Conservation (phyloP, 139 green algal genomes). For the Chara braunii region DNA sequence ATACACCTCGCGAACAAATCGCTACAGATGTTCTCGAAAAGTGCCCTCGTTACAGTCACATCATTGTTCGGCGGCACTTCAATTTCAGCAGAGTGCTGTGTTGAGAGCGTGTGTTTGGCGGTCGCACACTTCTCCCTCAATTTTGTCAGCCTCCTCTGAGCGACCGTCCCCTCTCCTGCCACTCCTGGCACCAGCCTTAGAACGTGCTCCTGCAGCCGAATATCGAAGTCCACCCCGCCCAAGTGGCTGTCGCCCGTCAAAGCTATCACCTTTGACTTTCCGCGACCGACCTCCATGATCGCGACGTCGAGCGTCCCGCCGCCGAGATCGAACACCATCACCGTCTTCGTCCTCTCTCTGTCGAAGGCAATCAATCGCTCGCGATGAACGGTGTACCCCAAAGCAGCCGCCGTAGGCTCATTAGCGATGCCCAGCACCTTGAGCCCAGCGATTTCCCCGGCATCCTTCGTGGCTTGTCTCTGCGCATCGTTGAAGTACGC, state of each 20-base stretch:
- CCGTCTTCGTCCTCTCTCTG: slow-evolving; percentile 80
- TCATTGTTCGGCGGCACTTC: no score
- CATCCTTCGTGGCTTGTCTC: slow-evolving; percentile 45
- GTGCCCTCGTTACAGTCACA: no score
- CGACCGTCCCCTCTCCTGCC: no score
- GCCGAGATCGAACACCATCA: slow-evolving; percentile 59
- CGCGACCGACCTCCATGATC: slow-evolving; percentile 91
- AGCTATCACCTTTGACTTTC: slow-evolving; percentile 71
- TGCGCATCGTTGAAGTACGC: slow-evolving; percentile 68
- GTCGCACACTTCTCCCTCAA: no score
- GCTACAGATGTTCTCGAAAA: no score
- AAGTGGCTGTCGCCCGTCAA: slow-evolving; percentile 85
- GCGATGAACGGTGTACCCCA: slow-evolving; percentile 87
- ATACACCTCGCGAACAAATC: no score
- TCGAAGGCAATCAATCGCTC: no score
- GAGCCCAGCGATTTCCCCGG: slow-evolving; percentile 65
- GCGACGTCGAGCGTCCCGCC: slow-evolving; percentile 73
- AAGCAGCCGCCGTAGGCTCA: slow-evolving; percentile 88
- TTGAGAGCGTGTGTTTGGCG: no score
- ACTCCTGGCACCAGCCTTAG: no score
- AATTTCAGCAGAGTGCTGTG: no score
- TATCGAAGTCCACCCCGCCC: slow-evolving; percentile 85
- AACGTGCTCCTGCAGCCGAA: no score
- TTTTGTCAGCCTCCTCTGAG: no score
- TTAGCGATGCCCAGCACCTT: slow-evolving; percentile 90